phyloP scores from a whole-genome alignment of 2,329 filamentous ascomycete species.

The Phoma sp. region DNA sequence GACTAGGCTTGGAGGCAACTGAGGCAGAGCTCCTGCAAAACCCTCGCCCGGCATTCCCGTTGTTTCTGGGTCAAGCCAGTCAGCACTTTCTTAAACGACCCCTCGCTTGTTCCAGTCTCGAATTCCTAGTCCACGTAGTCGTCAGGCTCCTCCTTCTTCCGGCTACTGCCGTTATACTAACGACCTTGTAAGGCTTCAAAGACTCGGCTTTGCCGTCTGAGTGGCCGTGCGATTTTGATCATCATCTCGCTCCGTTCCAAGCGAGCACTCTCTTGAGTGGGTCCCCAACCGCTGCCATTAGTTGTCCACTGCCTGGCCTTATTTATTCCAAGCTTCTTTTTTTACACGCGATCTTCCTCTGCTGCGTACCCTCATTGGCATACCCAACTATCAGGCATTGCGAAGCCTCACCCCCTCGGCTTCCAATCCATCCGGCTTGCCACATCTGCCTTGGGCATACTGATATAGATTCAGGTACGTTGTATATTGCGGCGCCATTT shows the following conservation, averaged over 20 bases:
- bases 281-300: slow-evolving; percentile 39
- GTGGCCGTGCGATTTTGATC: slow-evolving; percentile 44
- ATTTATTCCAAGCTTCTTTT: slow-evolving; percentile 43
- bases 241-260: slow-evolving; percentile 48
- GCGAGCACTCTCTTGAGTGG: slow-evolving; percentile 42
- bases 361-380: slow-evolving; percentile 42
- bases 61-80: slow-evolving; percentile 28
- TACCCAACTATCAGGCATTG: slow-evolving; percentile 29
- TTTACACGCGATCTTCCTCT: slow-evolving; percentile 42
- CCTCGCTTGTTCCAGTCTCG: slow-evolving; percentile 32
- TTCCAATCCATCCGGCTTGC: slow-evolving; percentile 38
- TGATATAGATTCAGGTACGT: slow-evolving; percentile 48
- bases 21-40: slow-evolving; percentile 40
- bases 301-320: slow-evolving; percentile 42
- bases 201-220: slow-evolving; percentile 37
- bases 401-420: slow-evolving; percentile 39
- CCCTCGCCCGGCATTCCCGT: slow-evolving; percentile 43
- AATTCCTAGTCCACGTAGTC: slow-evolving; percentile 32
- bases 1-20: slow-evolving; percentile 40
- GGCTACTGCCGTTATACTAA: slow-evolving; percentile 36
- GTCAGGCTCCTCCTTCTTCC: slow-evolving; percentile 28
- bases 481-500: slow-evolving; percentile 22
- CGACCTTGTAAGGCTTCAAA: slow-evolving; percentile 42
- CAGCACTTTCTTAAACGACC: slow-evolving; percentile 27
- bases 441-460: slow-evolving; percentile 33